Percentiles rank a stretch among this genome's conserved stretches.
Evolutionary conservation across 768 basidiomycete genomes (phyloP).

Genomic region (Boletus speciosus): DNA sequence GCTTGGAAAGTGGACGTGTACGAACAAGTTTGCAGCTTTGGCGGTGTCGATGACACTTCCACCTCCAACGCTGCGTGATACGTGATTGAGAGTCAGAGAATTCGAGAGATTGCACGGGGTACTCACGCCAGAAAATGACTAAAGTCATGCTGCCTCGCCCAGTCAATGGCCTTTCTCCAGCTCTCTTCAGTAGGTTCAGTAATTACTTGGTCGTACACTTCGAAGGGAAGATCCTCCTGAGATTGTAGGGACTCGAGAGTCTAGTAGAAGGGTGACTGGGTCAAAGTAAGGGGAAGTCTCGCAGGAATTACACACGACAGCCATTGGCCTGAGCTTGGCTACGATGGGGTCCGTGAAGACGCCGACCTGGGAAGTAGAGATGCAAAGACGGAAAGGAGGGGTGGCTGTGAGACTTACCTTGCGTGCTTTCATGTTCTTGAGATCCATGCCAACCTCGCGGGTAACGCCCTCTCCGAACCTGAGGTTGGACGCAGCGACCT

Average conservation of each 20-base stretch:
- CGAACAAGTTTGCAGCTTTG: conserved; percentile 88
- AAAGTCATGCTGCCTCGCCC: conserved; percentile 83
- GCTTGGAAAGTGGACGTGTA: not conserved
- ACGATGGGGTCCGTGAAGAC: conserved; percentile 92
- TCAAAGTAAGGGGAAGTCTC: not conserved
- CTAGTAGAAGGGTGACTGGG: conserved; percentile 35
- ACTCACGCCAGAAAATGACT: conserved; percentile 89
- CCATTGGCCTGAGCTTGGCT: conserved; percentile 77
- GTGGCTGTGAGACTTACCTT: conserved; percentile 48
- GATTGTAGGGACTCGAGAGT: conserved; percentile 76
- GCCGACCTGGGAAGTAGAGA: conserved; percentile 58
- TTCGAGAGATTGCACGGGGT: not conserved
- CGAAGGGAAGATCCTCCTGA: conserved; percentile 72
- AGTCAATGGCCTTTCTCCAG: conserved; percentile 84
- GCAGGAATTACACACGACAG: conserved; percentile 51
- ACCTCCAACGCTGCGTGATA: conserved; percentile 70
- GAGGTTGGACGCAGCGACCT: conserved; percentile 86
- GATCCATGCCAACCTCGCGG: conserved; percentile 87
- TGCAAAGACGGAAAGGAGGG: conserved; percentile 2
- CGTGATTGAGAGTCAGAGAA: not conserved
- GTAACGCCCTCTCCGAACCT: conserved; percentile 91
- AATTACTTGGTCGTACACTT: conserved; percentile 76
- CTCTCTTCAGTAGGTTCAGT: conserved; percentile 92
- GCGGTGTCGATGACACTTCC: conserved; percentile 95
- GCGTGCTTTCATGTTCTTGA: conserved; percentile 88